A percentile compares a stretch with the other conserved stretches of the same genome.
These are phyloP conservation scores for Hericium alpestre DNA, from an alignment of 768 basidiomycete species.

Conservation along the genomic window DNA sequence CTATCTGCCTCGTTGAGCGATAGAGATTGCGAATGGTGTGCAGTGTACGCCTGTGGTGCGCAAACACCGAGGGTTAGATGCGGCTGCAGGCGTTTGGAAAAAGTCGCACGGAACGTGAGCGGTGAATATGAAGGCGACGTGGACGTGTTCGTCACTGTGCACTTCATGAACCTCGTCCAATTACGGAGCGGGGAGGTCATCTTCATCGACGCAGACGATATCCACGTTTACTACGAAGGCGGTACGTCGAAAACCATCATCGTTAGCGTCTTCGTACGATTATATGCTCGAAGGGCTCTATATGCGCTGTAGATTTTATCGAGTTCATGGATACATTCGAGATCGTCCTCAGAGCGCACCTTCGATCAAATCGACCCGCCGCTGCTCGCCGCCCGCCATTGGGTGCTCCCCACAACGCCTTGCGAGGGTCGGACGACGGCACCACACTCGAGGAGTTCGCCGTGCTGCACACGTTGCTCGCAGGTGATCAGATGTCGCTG, in stretches of 20 bases:
- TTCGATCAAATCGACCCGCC: no score
- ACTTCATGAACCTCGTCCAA: constrained; percentile 42
- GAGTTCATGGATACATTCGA: no score
- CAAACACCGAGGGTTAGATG: no score
- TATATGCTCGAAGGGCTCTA: no score
- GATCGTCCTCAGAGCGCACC: no score
- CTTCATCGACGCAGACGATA: constrained; percentile 44
- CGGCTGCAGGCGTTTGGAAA: neutral
- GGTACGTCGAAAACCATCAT: constrained; percentile 22
- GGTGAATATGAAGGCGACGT: constrained; percentile 43
- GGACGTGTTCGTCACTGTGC: constrained; percentile 38
- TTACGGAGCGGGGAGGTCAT: constrained; percentile 40
- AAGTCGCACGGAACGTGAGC: constrained; percentile 31
- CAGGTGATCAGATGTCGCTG: constrained; percentile 8
- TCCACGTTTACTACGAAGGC: constrained; percentile 49
- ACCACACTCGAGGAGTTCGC: constrained; percentile 19
- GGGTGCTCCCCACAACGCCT: constrained; percentile 7
- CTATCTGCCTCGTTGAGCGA: no score
- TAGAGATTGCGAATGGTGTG: no score
- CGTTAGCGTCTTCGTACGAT: no score
- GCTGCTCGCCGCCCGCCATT: no score
- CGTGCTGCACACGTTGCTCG: no score
- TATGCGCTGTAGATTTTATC: neutral
- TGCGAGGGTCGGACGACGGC: constrained; percentile 13
- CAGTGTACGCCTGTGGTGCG: no score